Base-by-base conservation (phyloP, 441 rosid species). In the Dalechampia spathulata region DNA sequence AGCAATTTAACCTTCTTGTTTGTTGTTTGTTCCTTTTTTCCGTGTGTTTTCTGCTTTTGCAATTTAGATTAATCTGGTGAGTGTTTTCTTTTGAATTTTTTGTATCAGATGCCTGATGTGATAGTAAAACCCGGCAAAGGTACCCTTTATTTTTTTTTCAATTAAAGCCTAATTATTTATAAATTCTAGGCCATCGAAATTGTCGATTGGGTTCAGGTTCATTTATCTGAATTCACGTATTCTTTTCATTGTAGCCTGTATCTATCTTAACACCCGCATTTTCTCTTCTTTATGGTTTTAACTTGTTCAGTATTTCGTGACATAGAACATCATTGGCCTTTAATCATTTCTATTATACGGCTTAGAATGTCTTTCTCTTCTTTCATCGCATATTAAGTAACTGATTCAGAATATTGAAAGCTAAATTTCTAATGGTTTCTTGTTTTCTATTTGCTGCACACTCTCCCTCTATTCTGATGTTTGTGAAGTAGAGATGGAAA, bases 121-220 rank as follows among this genome's bases (percentile, higher is more conserved):
- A 82, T 87, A 63, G 62, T 76, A 54, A 84, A 74, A 77, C 69
- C 72, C 56, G 69, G 79, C 66, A 78, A 79, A 64, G 86, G 96
- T 85, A 74, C 27, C 46, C 15, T 40, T 5, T 45, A 9, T 41
- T 6, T 14, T 44, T 44, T 44, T 20, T 12, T 44, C 14, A 19
- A 7, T 10, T 17, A 44, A 8, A 9, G 1, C 26, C 6, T 20
- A 12, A 6, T 44, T 19, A 10, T 17, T 44, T 44, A 7, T 44
- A 2, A 34, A 4, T 23, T 20, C 23, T 14, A n/a, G n/a, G n/a
- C n/a, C n/a, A n/a, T n/a, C n/a, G n/a, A n/a, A n/a, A n/a, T n/a
- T n/a, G n/a, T n/a, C n/a, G n/a, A n/a, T n/a, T n/a, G n/a, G n/a
- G n/a, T n/a, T n/a, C n/a, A n/a, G n/a, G n/a, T n/a, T n/a, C n/a